Evolutionary conservation across 495 filamentous ascomycete genomes (phyloP).

Genomic region (Halenospora varia): DNA sequence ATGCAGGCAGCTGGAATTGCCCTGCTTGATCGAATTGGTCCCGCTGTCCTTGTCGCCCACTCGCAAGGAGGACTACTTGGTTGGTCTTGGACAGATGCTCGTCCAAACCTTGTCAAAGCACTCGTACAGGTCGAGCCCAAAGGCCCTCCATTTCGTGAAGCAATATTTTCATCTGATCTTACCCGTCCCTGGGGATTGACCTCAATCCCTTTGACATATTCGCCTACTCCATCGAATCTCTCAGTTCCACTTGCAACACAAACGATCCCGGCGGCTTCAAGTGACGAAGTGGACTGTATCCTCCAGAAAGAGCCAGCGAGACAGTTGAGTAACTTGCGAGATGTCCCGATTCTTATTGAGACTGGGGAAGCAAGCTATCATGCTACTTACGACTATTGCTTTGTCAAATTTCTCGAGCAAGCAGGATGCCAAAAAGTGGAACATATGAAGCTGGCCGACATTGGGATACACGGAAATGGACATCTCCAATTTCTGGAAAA

Average conservation of each 20-base stretch:
- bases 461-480: conserved; percentile 49
- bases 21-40: conserved; percentile 44
- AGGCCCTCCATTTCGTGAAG: conserved; percentile 38
- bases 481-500: conserved; percentile 59
- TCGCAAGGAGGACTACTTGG: conserved; percentile 46
- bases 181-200: conserved; percentile 41
- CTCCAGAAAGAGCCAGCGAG: conserved; percentile 45
- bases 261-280: conserved; percentile 14
- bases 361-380: conserved; percentile 54
- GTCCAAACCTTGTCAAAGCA: conserved; percentile 40
- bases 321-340: conserved; percentile 43
- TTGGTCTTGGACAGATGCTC: conserved; percentile 44
- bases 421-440: conserved; percentile 42
- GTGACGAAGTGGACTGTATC: conserved; percentile 33
- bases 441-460: conserved; percentile 36
- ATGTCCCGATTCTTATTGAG: conserved; percentile 42
- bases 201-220: conserved; percentile 46
- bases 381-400: conserved; percentile 54
- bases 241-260: conserved; percentile 11
- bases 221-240: conserved; percentile 26
- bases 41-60: conserved; percentile 45
- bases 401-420: conserved; percentile 48
- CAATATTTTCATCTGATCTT: background rate
- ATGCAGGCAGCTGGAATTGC: conserved; percentile 40
- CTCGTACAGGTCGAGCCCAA: conserved; percentile 51